Percentiles rank a stretch among this genome's conserved stretches.
phyloP scores from a whole-genome alignment of 768 basidiomycete genomes.

The Calocybe cyanea region DNA sequence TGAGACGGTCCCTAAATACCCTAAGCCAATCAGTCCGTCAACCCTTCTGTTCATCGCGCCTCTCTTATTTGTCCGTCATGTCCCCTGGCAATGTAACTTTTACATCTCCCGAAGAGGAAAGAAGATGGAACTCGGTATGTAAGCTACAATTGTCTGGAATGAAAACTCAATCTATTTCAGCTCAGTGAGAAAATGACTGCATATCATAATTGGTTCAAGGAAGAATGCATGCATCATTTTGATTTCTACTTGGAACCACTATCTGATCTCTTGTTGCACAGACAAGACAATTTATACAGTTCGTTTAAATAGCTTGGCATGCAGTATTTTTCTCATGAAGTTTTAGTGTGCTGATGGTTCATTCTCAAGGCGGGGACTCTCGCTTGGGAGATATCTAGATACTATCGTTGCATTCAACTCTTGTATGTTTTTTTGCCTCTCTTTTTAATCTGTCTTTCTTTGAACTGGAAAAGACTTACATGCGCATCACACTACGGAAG shows the following conservation, averaged over 20 bases:
- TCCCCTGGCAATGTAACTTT: constrained; percentile 6
- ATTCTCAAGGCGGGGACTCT: constrained; percentile 40
- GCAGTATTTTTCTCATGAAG: neutral
- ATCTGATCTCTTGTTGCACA: neutral
- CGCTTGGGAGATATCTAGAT: constrained; percentile 38
- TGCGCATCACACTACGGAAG: constrained; percentile 54
- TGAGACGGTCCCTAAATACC: neutral
- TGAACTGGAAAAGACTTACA: constrained; percentile 37
- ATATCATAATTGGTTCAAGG: constrained; percentile 13
- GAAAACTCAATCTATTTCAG: neutral
- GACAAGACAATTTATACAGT: constrained; percentile 12
- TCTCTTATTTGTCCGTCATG: neutral
- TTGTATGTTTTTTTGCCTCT: constrained; percentile 26
- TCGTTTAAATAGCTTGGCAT: neutral
- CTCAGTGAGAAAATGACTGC: constrained; percentile 6
- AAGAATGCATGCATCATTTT: constrained; percentile 2
- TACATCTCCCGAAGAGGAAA: constrained; percentile 4
- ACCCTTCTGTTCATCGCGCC: neutral
- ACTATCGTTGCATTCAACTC: constrained; percentile 33
- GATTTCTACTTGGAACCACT: neutral
- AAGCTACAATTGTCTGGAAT: neutral
- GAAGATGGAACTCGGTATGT: constrained; percentile 9
- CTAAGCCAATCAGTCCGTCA: neutral
- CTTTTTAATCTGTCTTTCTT: neutral
- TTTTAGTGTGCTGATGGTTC: constrained; percentile 41